Evolutionary conservation across 2,329 filamentous ascomycete genomes (phyloP), one percentile per base, ranked within the genome.

Genomic region (Paraphaeosphaeria minitans): DNA sequence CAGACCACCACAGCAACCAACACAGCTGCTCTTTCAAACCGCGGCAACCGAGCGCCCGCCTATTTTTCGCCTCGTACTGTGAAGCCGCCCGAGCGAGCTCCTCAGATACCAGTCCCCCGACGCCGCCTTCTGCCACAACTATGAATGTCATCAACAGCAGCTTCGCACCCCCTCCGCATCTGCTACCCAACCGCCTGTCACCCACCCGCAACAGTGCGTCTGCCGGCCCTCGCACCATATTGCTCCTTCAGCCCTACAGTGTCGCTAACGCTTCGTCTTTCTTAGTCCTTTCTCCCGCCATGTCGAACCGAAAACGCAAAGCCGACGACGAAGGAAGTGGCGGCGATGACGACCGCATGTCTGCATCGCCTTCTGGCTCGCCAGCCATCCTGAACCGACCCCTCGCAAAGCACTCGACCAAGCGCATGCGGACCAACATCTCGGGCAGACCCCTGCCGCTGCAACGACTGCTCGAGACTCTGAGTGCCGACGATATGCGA

Each of bases 401-500:
- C 57, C 85, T 96, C 29, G 81, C 86, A 55, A 73, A 72, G 53
- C 69, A 74, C 49, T 66, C 77, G 47, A 89, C 81, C 65, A 90
- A 90, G 77, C 83, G 86, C 60, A 80, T 84, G 64, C 84, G 87
- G 59, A 86, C 88, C 66, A 93, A 96, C 67, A 77, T 92, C 59
- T 84, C 83, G 22, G 88, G 88, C 42, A 82, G 87, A 59, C 87
- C 88, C 48, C 81, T 92, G 48, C 79, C 87, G 24, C 80, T 91
- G 24, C 83, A 87, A 57, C 89, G 95, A 71, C 85, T 99, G n/a
- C 87, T 99, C 62, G 94, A 99, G 79, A 98, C 95, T 0, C 86
- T 99, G 46, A 92, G 96, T 71, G 89, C 89, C 60, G 86, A 91
- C 59, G 91, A 96, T 66, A 85, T 99, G 71, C 89, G 94, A 66